Conservation (phyloP, 2,329 filamentous ascomycete genomes). For the Thelonectria discophora region DNA sequence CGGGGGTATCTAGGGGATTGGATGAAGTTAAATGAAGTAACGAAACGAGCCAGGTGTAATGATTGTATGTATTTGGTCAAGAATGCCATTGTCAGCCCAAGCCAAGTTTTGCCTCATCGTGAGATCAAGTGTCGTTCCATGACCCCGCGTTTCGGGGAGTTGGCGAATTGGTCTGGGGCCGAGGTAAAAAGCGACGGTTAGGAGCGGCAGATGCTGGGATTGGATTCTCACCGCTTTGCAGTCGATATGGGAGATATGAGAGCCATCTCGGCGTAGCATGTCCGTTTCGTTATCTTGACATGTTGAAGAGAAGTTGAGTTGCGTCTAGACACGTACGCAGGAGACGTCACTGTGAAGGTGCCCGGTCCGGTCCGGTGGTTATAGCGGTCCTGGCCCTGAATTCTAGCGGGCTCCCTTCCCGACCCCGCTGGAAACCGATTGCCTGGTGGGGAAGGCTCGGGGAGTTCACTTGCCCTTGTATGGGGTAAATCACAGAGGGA, state of each 20-base stretch:
- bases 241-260: background rate
- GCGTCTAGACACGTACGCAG: too few species aligned
- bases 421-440: background rate
- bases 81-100: background rate
- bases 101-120: background rate
- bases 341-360: background rate
- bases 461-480: slow-evolving; percentile 18
- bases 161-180: background rate
- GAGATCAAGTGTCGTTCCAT: background rate
- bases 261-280: background rate
- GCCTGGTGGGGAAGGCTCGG: slow-evolving; percentile 11
- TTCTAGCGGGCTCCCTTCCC: background rate
- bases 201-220: background rate
- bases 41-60: slow-evolving; percentile 1
- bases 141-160: slow-evolving; percentile 22
- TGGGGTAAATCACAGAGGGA: slow-evolving; percentile 12
- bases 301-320: too few species aligned
- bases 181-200: slow-evolving; percentile 2
- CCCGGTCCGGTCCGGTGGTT: background rate
- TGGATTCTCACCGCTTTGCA: slow-evolving; percentile 1
- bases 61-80: slow-evolving; percentile 1
- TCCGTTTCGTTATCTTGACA: too few species aligned
- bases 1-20: slow-evolving; percentile 22
- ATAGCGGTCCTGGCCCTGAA: background rate
- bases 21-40: slow-evolving; percentile 8